phyloP scores from a whole-genome alignment of 2,329 filamentous ascomycete genomes.

The Epicoccum sorghinum region DNA sequence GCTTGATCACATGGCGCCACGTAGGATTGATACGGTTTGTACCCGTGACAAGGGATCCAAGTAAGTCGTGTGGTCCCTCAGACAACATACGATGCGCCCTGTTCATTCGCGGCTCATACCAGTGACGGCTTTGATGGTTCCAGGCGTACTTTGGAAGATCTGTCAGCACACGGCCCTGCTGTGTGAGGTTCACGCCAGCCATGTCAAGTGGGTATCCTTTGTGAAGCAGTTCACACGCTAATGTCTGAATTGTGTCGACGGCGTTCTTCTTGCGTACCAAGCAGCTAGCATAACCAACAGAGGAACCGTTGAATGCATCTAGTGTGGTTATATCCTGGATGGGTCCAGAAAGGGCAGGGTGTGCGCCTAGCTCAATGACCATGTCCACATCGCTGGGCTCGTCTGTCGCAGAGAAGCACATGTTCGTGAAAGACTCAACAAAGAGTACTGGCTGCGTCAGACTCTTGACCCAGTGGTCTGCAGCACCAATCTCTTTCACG shows the following conservation, averaged over 20 bases:
- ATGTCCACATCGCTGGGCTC: conserved; percentile 2
- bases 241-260: conserved; percentile 12
- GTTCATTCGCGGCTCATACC: conserved; percentile 32
- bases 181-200: conserved; percentile 14
- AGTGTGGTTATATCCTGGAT: conserved; percentile 15
- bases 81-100: conserved; percentile 22
- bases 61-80: conserved; percentile 20
- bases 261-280: conserved; percentile 23
- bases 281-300: conserved; percentile 25
- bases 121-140: conserved; percentile 41
- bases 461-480: conserved; percentile 9
- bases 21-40: conserved; percentile 15
- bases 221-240: background rate
- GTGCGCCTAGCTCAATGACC: conserved; percentile 13
- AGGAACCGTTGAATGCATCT: conserved; percentile 1
- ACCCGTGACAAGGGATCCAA: conserved; percentile 24
- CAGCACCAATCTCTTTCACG: conserved; percentile 1
- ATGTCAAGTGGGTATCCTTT: conserved; percentile 18
- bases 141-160: conserved; percentile 44
- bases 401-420: conserved; percentile 1
- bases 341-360: conserved; percentile 10
- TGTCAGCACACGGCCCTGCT: conserved; percentile 1
- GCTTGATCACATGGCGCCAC: conserved; percentile 29
- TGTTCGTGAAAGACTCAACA: conserved; percentile 3
- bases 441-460: conserved; percentile 9